Conservation (phyloP, 169 alveolate species). For the Neospora caninum region DNA sequence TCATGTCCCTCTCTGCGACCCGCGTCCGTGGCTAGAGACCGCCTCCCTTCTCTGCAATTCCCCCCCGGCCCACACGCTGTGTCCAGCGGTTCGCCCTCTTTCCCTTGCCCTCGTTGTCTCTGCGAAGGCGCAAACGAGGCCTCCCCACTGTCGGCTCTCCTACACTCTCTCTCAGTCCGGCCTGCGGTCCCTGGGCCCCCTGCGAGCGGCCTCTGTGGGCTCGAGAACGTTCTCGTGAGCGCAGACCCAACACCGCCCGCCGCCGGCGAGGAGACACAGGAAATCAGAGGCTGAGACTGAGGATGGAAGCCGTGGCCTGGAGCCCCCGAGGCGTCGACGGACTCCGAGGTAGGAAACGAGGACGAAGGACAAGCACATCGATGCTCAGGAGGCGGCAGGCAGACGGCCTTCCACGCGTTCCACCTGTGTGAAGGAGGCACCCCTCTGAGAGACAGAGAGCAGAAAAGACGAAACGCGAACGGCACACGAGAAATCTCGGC, state of each 20-base stretch:
- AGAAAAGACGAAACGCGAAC: neutral
- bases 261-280: constrained; percentile 31
- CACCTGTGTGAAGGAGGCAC: constrained; percentile 56
- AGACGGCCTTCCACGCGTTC: constrained; percentile 49
- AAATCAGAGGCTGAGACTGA: neutral
- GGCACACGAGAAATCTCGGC: neutral
- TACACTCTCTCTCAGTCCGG: neutral
- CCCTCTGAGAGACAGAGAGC: constrained; percentile 21
- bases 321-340: neutral
- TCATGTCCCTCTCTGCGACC: neutral
- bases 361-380: neutral
- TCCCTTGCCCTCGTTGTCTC: neutral
- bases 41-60: neutral
- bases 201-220: neutral
- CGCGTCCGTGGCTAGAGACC: neutral
- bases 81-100: no score
- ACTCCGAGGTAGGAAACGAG: neutral
- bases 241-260: constrained; percentile 20
- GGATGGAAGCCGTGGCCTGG: neutral
- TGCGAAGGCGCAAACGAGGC: neutral
- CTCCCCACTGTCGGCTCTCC: neutral
- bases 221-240: neutral
- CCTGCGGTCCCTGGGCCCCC: neutral
- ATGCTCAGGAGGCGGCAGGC: constrained; percentile 27
- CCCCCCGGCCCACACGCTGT: no score